These are phyloP conservation scores for Psophocarpus tetragonolobus DNA, from an alignment of 306 rosid genomes.

Conservation along the genomic window DNA sequence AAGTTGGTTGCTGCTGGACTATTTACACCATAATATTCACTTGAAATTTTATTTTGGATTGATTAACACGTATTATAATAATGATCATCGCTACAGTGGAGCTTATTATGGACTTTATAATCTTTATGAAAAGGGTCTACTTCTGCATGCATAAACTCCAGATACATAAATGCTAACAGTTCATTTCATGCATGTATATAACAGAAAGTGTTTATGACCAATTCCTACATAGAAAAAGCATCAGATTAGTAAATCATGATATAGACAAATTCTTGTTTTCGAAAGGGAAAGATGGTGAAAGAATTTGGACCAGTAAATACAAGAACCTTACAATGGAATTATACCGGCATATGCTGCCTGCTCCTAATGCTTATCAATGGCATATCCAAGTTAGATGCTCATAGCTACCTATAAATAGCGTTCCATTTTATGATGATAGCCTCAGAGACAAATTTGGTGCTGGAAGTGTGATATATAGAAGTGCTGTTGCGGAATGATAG, in stretches of 20 bases:
- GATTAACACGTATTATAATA: neutral
- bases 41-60: neutral
- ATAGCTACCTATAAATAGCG: conserved; percentile 31
- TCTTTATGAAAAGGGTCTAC: neutral
- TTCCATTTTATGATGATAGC: conserved; percentile 1
- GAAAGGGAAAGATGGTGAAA: conserved; percentile 15
- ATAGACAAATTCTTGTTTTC: conserved; percentile 21
- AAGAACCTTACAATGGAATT: conserved; percentile 44
- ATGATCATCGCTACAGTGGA: too few species aligned
- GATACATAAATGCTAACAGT: neutral
- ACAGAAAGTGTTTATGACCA: neutral
- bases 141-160: conserved; percentile 8
- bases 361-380: conserved; percentile 34
- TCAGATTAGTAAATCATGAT: conserved; percentile 19
- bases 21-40: neutral
- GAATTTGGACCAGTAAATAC: conserved; percentile 35
- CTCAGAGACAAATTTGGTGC: conserved; percentile 30
- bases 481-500: conserved; percentile 69
- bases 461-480: neutral
- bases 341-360: conserved; percentile 48
- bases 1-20: neutral
- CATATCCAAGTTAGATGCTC: conserved; percentile 58
- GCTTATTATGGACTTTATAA: neutral
- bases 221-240: conserved; percentile 7
- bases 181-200: conserved; percentile 21